These are phyloP conservation scores for Candida jianshihensis DNA, from an alignment of 805 yeast genomes.

Conservation along the genomic window DNA sequence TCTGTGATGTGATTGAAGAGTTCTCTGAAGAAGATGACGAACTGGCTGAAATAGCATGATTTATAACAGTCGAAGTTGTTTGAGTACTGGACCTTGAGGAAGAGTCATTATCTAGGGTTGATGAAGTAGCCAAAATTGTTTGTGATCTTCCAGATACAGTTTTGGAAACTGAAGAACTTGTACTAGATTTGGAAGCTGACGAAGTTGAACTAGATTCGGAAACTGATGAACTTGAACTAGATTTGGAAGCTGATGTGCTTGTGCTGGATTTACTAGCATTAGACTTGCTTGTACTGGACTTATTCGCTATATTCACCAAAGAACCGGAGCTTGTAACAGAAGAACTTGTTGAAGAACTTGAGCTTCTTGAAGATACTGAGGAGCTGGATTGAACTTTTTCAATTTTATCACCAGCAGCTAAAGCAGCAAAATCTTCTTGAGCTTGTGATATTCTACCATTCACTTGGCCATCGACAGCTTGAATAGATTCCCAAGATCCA, in stretches of 20 bases:
- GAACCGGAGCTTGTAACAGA: neutral
- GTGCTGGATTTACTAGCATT: no score
- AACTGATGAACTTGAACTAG: no score
- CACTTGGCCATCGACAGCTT: slow-evolving; percentile 49
- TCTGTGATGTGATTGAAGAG: no score
- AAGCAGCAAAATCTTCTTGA: slow-evolving; percentile 32
- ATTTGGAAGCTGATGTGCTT: no score
- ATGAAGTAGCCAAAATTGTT: neutral
- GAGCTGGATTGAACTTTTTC: slow-evolving; percentile 10
- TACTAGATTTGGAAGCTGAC: slow-evolving; percentile 6
- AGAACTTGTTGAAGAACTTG: slow-evolving; percentile 1
- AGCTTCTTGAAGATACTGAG: slow-evolving; percentile 2
- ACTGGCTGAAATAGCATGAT: no score
- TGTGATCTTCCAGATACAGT: slow-evolving; percentile 2
- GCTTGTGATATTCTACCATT: slow-evolving; percentile 50
- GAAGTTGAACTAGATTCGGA: slow-evolving; percentile 11
- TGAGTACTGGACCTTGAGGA: no score
- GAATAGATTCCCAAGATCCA: slow-evolving; percentile 56
- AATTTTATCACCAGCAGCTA: slow-evolving; percentile 28
- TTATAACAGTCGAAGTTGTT: no score
- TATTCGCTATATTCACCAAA: no score
- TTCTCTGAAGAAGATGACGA: no score
- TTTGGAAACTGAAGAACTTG: slow-evolving; percentile 1
- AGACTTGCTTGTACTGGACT: no score
- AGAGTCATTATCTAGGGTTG: no score